Conservation (phyloP, 2,329 filamentous ascomycete species). For the Magnaporthiopsis rhizophila region DNA sequence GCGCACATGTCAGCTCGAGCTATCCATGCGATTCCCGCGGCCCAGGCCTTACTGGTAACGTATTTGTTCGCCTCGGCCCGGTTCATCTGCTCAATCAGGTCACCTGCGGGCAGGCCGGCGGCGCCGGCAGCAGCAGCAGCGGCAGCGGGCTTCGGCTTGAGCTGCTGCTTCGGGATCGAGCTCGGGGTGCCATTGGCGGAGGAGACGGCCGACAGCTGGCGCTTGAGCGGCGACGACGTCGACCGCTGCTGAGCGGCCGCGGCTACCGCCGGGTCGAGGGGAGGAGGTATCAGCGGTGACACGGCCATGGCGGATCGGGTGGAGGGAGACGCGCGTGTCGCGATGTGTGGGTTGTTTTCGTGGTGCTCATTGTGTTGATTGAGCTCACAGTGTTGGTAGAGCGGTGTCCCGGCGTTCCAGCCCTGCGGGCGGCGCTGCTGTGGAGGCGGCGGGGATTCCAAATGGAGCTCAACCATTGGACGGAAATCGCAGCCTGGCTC, state of each 20-base stretch:
- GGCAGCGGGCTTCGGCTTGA: neutral
- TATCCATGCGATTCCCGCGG: no score
- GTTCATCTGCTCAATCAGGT: conserved; percentile 74
- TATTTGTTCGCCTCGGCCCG: conserved; percentile 81
- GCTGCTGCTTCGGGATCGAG: conserved; percentile 12
- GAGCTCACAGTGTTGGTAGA: neutral
- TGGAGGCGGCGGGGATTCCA: neutral
- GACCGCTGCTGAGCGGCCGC: conserved; percentile 9
- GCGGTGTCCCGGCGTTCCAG: neutral
- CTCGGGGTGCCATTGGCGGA: conserved; percentile 22
- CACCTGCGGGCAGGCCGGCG: conserved; percentile 23
- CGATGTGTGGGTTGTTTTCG: neutral
- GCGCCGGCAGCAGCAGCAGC: neutral
- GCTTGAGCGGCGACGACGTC: conserved; percentile 17
- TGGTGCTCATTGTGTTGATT: neutral
- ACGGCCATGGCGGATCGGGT: conserved; percentile 6
- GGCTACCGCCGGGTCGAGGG: neutral
- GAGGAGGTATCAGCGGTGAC: conserved; percentile 8
- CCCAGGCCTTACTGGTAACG: conserved; percentile 72
- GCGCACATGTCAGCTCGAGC: conserved; percentile 2
- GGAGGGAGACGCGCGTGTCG: neutral
- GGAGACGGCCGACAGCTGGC: conserved; percentile 18
- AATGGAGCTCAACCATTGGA: neutral
- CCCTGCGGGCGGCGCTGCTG: no score
- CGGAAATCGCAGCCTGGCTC: neutral